Percentiles rank a stretch among this genome's conserved stretches.
These are phyloP conservation scores for Annulohypoxylon bovei DNA, from an alignment of 495 filamentous ascomycete species.

Conservation along the genomic window DNA sequence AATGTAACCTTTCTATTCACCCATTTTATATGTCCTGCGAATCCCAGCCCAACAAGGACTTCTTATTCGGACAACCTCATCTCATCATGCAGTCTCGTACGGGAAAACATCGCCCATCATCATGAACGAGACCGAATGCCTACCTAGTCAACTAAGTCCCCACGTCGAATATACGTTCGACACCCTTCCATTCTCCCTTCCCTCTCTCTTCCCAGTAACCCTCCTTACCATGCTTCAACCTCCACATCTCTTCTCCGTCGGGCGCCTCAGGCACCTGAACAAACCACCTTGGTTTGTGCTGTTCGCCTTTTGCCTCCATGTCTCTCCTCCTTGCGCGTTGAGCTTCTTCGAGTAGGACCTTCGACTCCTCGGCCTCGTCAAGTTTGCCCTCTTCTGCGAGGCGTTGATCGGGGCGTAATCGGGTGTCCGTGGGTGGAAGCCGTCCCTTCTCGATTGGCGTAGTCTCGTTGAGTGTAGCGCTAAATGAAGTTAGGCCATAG, in stretches of 20 bases:
- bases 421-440: conserved; percentile 80
- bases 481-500: conserved; percentile 90
- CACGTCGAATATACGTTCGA: conserved; percentile 73
- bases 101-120: background rate
- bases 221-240: conserved; percentile 79
- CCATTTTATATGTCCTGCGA: background rate
- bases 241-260: conserved; percentile 80
- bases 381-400: conserved; percentile 83
- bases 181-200: conserved; percentile 72
- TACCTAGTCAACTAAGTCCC: conserved; percentile 2
- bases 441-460: conserved; percentile 78
- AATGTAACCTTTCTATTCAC: conserved; percentile 22
- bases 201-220: conserved; percentile 92
- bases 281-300: conserved; percentile 85
- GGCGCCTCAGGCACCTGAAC: conserved; percentile 65
- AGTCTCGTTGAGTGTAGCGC: conserved; percentile 86
- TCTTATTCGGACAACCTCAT: background rate
- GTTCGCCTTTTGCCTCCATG: conserved; percentile 76
- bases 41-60: background rate
- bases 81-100: conserved; percentile 3
- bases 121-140: background rate
- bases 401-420: conserved; percentile 92
- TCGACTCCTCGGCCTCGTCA: conserved; percentile 84
- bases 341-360: conserved; percentile 83
- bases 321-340: conserved; percentile 80